Base-by-base conservation (phyloP, 805 yeast species). In the Starmerella vitae region DNA sequence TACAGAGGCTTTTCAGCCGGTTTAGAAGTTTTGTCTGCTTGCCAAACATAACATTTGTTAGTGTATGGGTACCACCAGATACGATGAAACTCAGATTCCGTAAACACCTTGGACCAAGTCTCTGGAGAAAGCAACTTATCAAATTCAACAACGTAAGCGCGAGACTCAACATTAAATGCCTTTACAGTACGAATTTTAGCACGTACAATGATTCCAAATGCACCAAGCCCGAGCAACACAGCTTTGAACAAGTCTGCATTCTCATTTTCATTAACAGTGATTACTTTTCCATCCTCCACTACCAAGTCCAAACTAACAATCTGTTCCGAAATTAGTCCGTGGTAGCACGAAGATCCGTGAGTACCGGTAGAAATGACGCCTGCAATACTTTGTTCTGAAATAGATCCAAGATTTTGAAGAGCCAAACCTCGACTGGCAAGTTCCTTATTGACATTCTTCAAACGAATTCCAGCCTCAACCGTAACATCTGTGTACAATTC, bases 11-110 rank as follows among this genome's bases (percentile, higher is more conserved):
- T 65, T 4, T 80, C 69, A 33, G 72, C 60, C 0, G 77, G 70
- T 27, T 78, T 81, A 20, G 63, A 62, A 1, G 94, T 73, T 55
- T 83, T 83, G 19, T 72, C 63, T 28, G 94, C 97, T 55, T 93
- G 72, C 96, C 97, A 88, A 35, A 85, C 64, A 24, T 85, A 75
- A 64, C 94, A 82, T 54, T 78, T 78, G 37, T 74, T 72, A 14
- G 91, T 68, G 59, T 88, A 91, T 1, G 98, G 97, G 60, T 80
- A 91, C 97, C 97, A 91, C 96, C 97, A 88, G 36, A 85, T 73
- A 47, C 97, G 73, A 33, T 85, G 78, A 54, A 75, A 88, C 61
- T 88, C 98, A n/a, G 84, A 70, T 34, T 83, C 75, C 3, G 81
- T 72, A 94, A 96, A 88, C 33, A 88, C 60, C 12, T 67, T 65